These are phyloP conservation scores for Musa schizocarpa DNA, from an alignment of 176 grass and related monocot species.

Conservation along the genomic window DNA sequence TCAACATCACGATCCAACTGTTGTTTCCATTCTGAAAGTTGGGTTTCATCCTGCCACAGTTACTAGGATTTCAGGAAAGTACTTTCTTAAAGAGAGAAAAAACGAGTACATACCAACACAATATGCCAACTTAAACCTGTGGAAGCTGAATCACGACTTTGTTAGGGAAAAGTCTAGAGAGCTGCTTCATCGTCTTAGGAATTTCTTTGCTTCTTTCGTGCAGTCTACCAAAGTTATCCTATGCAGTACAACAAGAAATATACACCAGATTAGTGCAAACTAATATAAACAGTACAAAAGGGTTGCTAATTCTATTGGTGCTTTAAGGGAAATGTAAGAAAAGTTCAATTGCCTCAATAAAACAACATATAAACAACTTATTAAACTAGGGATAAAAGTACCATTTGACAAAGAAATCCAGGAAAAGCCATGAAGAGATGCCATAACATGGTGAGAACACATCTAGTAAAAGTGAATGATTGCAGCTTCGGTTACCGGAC, in stretches of 20 bases:
- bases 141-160: slow-evolving; percentile 94
- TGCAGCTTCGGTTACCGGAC: no score
- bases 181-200: slow-evolving; percentile 93
- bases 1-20: slow-evolving; percentile 98
- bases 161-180: slow-evolving; percentile 92
- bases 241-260: not conserved
- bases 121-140: slow-evolving; percentile 34
- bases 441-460: no score
- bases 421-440: no score
- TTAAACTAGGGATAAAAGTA: no score
- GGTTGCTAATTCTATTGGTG: no score
- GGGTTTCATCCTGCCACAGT: slow-evolving; percentile 67
- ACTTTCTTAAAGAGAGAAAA: slow-evolving; percentile 11
- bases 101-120: slow-evolving; percentile 18
- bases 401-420: no score
- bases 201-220: slow-evolving; percentile 97
- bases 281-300: not conserved
- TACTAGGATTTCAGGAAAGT: slow-evolving; percentile 24
- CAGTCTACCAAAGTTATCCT: slow-evolving; percentile 65
- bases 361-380: no score
- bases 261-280: not conserved
- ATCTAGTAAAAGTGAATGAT: no score
- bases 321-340: no score
- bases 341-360: no score
- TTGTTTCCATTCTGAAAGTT: slow-evolving; percentile 96